Conservation (phyloP, 1,284 basidiomycete species). For the Leccinum huronense region DNA sequence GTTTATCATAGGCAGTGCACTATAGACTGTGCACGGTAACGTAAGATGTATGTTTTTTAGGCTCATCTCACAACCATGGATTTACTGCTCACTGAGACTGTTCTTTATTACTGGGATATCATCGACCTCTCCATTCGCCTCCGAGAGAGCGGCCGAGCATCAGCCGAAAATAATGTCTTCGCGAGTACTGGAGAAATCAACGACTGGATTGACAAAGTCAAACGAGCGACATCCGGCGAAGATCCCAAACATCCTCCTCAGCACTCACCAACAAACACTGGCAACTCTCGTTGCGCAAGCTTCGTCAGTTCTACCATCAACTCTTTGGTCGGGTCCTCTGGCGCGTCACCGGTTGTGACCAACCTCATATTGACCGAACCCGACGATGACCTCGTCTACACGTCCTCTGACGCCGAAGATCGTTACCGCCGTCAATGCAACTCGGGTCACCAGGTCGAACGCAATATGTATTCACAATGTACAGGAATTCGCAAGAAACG, state of each 20-base stretch:
- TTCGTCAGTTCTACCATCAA: neutral
- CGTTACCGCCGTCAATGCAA: neutral
- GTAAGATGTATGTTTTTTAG: neutral
- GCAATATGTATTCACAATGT: neutral
- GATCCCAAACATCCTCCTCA: neutral
- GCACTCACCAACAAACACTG: neutral
- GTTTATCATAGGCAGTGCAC: too few relatives aligned
- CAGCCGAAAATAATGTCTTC: neutral
- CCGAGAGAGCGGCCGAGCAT: neutral
- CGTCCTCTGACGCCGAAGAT: neutral
- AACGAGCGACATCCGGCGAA: neutral
- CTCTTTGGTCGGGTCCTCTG: neutral
- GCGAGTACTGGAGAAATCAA: neutral
- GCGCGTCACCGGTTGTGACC: neutral
- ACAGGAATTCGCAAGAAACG: neutral
- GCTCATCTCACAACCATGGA: neutral
- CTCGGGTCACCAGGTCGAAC: neutral
- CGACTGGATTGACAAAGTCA: neutral
- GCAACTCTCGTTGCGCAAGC: neutral
- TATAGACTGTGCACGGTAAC: neutral
- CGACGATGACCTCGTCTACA: neutral
- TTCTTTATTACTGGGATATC: neutral
- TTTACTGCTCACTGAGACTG: neutral
- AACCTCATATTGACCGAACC: neutral
- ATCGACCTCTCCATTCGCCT: neutral